phyloP scores from a whole-genome alignment of 192 early-diverging fungal species.

The Mortierella antarctica region DNA sequence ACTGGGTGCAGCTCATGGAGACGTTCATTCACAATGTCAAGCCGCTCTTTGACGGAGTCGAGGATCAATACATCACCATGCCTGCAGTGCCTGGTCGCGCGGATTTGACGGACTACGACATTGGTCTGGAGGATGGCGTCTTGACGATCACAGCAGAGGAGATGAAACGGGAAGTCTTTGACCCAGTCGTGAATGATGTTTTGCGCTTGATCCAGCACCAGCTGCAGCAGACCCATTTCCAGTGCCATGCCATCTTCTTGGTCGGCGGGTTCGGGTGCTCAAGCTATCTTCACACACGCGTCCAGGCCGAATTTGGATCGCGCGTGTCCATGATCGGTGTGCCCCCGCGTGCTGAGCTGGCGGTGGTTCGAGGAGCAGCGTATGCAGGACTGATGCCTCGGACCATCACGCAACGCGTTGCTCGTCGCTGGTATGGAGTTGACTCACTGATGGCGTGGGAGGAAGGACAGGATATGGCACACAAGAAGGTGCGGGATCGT shows the following conservation, averaged over 20 bases:
- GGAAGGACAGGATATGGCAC: slow-evolving; percentile 53
- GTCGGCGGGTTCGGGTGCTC: slow-evolving; percentile 69
- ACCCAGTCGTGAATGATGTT: slow-evolving; percentile 66
- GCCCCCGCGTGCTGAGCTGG: slow-evolving; percentile 63
- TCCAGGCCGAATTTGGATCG: slow-evolving; percentile 57
- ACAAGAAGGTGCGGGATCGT: slow-evolving; percentile 52
- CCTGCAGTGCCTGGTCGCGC: slow-evolving; percentile 55
- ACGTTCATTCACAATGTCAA: slow-evolving; percentile 64
- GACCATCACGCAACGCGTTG: slow-evolving; percentile 60
- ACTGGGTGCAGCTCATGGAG: slow-evolving; percentile 57
- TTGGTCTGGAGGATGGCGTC: slow-evolving; percentile 59
- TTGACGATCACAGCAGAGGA: slow-evolving; percentile 60
- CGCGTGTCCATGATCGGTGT: slow-evolving; percentile 60
- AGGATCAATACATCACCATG: slow-evolving; percentile 55
- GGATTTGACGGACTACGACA: slow-evolving; percentile 42
- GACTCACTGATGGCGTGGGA: slow-evolving; percentile 59
- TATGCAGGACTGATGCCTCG: slow-evolving; percentile 64
- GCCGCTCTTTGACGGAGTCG: slow-evolving; percentile 58
- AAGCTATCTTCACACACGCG: slow-evolving; percentile 59
- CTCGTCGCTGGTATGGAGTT: slow-evolving; percentile 64
- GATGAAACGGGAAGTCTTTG: slow-evolving; percentile 65
- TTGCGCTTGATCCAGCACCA: slow-evolving; percentile 64
- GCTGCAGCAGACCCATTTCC: slow-evolving; percentile 47
- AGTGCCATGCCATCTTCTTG: slow-evolving; percentile 61
- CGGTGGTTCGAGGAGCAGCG: slow-evolving; percentile 64